Percentiles rank a stretch among this genome's conserved stretches.
Evolutionary conservation across 2,329 filamentous ascomycete species (phyloP).

Genomic region (Colletotrichum camelliae): DNA sequence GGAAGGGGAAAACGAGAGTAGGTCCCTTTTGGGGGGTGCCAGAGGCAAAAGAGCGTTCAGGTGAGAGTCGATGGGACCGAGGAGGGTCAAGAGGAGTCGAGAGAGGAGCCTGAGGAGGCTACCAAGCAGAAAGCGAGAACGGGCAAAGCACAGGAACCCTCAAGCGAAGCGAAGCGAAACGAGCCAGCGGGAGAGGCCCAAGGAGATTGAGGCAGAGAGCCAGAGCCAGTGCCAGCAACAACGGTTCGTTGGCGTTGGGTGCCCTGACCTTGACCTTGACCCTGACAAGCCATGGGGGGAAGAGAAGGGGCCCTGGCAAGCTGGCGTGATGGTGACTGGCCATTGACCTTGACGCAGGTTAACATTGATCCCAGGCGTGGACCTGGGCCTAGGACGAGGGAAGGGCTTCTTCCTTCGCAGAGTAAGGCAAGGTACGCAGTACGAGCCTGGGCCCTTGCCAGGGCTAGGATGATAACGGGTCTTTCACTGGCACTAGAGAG

Average conservation of each 20-base stretch:
- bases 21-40: conserved; percentile 21
- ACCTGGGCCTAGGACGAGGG: neutral
- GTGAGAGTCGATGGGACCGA: neutral
- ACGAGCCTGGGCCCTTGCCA: conserved; percentile 5
- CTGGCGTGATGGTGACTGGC: neutral
- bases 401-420: neutral
- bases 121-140: neutral
- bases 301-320: neutral
- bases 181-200: conserved; percentile 4
- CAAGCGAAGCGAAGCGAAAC: conserved; percentile 21
- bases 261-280: conserved; percentile 1
- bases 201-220: conserved; percentile 3
- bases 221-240: neutral
- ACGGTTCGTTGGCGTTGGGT: neutral
- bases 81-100: neutral
- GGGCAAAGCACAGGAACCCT: conserved; percentile 2
- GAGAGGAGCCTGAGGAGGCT: neutral
- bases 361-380: neutral
- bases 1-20: conserved; percentile 26
- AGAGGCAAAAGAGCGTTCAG: conserved; percentile 27
- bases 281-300: neutral
- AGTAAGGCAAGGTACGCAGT: neutral
- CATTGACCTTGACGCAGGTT: neutral
- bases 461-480: neutral
- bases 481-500: neutral